Evolutionary conservation across 495 filamentous ascomycete species (phyloP).

Genomic region (Tuber calosporum): DNA sequence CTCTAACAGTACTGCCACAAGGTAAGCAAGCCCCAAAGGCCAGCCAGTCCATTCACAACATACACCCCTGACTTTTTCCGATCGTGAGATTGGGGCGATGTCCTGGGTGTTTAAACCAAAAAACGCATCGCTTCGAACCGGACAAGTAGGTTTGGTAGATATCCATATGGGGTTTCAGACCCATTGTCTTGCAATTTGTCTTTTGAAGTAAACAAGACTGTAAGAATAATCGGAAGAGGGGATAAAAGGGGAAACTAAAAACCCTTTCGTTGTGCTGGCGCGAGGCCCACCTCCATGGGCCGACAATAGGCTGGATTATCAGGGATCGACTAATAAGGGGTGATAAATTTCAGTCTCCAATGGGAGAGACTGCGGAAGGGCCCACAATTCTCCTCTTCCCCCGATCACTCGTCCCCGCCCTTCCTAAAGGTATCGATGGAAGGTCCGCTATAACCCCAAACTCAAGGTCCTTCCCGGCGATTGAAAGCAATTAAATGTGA

Average conservation of each 20-base stretch:
- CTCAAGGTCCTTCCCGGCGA: not conserved
- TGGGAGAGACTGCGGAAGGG: not conserved
- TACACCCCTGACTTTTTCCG: not conserved
- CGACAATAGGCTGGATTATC: not conserved
- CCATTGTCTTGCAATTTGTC: not conserved
- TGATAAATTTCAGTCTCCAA: not conserved
- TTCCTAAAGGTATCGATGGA: not conserved
- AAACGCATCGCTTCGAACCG: not conserved
- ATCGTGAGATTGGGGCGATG: not conserved
- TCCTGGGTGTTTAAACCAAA: not conserved
- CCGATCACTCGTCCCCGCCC: not conserved
- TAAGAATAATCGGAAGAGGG: not conserved
- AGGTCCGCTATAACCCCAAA: not conserved
- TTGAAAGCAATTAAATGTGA: not conserved
- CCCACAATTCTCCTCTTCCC: not conserved
- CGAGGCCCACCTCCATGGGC: not conserved
- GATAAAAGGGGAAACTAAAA: not conserved
- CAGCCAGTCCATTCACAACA: not conserved
- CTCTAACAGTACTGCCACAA: not conserved
- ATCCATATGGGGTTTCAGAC: not conserved
- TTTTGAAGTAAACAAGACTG: not conserved
- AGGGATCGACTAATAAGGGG: not conserved
- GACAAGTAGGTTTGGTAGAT: not conserved
- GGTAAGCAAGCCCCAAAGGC: not conserved
- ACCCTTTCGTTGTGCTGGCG: not conserved